Base-by-base conservation (phyloP, 2,329 filamentous ascomycete species). In the Lachnellula subtilissima region DNA sequence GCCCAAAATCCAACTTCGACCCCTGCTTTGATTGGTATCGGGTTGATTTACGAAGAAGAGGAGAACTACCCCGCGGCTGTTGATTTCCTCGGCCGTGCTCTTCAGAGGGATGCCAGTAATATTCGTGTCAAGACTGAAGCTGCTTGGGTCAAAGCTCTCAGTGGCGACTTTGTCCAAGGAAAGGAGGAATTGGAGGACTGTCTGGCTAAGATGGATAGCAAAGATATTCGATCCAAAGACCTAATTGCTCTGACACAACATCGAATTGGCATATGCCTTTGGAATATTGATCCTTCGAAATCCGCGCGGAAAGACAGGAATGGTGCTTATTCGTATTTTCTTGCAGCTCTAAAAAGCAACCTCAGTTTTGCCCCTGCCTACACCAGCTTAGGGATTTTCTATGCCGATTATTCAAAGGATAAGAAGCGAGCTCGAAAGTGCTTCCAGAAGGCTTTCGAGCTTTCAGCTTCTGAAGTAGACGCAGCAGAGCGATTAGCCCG, bases 391-490 rank as follows among this genome's bases (percentile, higher is more conserved):
- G 94, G 94, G 15, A 78, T 93, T 7, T 99, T 88, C 74, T 99
- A 97, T 68, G 85, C 86, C 5, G 93, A 97, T 67, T 97, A 97
- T 68, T 88, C 84, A 54, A 91, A 86, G 62, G 94, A 97, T 71
- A 91, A 86, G 72, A 88, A 86, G 66, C 81, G 95, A 67, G 91
- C 93, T 8, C 82, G 89, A n/a, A 86, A 89, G 61, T 97, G 93
- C 69, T 97, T 97, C 67, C 90, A 97, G 66, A 97, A 97, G 70
- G 94, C 94, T 0, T 89, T 99, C 50, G 94, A 99, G 71, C 76
- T 99, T 3, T 99, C 94, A 0, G 76, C 91, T 0, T 86, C 89
- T 0, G 94, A 99, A 69, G 83, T 96, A 1, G 79, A 87, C 63
- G 91, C 94, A 37, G 94, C 94, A 0, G 90, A 97, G 71, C 83